Percentiles rank a stretch among this genome's conserved stretches.
Evolutionary conservation across 805 yeast species (phyloP).

Genomic region (Metschnikowia cubensis): DNA sequence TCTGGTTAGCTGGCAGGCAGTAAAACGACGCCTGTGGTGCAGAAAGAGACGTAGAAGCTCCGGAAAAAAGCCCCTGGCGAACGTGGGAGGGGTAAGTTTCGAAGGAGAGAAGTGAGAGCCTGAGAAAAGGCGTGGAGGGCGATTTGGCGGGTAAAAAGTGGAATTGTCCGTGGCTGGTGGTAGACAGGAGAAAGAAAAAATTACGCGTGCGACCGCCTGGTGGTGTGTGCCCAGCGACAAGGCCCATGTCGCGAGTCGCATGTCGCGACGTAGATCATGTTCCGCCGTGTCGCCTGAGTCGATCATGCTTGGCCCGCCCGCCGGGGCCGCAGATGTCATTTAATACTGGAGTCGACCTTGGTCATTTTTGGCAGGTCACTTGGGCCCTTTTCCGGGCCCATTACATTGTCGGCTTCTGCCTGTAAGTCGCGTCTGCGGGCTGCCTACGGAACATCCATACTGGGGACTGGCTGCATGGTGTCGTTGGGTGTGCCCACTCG

Average conservation of each 20-base stretch:
- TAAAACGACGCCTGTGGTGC: neutral
- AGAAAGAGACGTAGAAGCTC: neutral
- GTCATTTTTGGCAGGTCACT: too few species aligned
- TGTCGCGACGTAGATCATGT: constrained; percentile 4
- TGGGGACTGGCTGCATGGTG: too few species aligned
- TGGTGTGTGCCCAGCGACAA: constrained; percentile 1
- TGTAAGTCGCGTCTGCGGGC: too few species aligned
- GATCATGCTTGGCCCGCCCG: too few species aligned
- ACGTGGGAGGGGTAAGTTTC: neutral
- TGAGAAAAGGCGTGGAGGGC: neutral
- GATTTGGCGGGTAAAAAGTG: neutral
- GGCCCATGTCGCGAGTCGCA: constrained; percentile 4
- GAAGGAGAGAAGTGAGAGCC: neutral
- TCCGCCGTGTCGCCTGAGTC: neutral
- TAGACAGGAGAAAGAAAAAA: constrained; percentile 5
- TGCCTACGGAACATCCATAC: too few species aligned
- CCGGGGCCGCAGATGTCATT: neutral
- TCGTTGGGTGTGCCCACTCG: too few species aligned
- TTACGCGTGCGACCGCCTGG: constrained; percentile 5
- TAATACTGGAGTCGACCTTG: too few species aligned
- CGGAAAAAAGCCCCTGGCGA: neutral
- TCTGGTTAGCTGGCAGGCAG: neutral
- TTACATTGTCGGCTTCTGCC: too few species aligned
- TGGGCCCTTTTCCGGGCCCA: too few species aligned
- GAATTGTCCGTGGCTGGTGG: constrained; percentile 1